Conservation (phyloP, 1,284 basidiomycete species). For the Pseudozyma flocculosa region DNA sequence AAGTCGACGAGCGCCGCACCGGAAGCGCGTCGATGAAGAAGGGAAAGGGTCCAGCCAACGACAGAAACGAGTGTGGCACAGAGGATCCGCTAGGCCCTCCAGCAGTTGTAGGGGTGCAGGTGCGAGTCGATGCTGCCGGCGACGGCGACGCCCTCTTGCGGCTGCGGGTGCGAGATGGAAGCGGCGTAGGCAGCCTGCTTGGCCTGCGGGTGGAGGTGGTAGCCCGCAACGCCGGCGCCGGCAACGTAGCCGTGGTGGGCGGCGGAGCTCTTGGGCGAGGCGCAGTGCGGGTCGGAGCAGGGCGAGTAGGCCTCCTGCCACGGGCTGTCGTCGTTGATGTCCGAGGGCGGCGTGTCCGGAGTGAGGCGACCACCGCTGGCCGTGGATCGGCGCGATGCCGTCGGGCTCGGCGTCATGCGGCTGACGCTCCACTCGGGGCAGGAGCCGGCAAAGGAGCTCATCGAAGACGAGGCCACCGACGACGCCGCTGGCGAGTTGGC, state of each 20-base stretch:
- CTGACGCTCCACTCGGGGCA: conserved; percentile 16
- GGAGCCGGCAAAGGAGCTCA: conserved; percentile 29
- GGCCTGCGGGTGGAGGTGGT: neutral
- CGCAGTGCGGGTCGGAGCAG: neutral
- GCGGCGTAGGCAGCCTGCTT: neutral
- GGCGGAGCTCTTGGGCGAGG: neutral
- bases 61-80: too few relatives aligned
- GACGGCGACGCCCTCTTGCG: conserved; percentile 3
- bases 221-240: neutral
- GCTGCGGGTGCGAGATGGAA: conserved; percentile 6
- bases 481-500: conserved; percentile 25
- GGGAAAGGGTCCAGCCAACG: too few relatives aligned
- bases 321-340: conserved; percentile 18
- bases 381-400: conserved; percentile 22
- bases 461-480: conserved; percentile 35
- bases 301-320: conserved; percentile 9
- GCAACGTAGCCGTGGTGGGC: neutral
- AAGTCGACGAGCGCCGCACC: too few relatives aligned
- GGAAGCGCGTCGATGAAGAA: too few relatives aligned
- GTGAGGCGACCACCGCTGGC: conserved; percentile 51
- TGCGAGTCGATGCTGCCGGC: conserved; percentile 22
- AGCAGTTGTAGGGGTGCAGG: conserved; percentile 31
- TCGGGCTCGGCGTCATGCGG: conserved; percentile 38
- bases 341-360: conserved; percentile 49
- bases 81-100: conserved; percentile 14